Evolutionary conservation across 2,329 filamentous ascomycete species (phyloP).

Genomic region (Orbilia brochopaga): DNA sequence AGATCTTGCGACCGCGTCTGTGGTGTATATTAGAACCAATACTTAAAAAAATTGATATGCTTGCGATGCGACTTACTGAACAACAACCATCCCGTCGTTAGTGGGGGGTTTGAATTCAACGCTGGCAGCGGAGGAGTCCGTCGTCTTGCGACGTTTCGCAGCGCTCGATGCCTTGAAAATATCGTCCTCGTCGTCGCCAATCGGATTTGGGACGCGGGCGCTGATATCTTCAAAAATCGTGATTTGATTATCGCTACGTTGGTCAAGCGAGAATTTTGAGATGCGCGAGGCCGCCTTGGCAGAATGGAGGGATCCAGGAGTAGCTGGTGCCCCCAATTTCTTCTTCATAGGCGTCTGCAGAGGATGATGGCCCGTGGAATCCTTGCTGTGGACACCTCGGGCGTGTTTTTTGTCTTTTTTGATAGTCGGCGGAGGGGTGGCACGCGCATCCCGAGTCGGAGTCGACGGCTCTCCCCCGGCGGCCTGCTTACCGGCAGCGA

Average conservation of each 20-base stretch:
- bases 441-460: constrained; percentile 23
- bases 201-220: constrained; percentile 31
- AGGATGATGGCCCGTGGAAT: neutral
- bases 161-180: constrained; percentile 27
- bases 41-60: neutral
- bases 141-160: constrained; percentile 23
- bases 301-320: constrained; percentile 34
- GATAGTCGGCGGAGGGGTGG: constrained; percentile 39
- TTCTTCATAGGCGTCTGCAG: constrained; percentile 46
- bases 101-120: constrained; percentile 17
- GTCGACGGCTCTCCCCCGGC: constrained; percentile 36
- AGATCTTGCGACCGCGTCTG: constrained; percentile 33
- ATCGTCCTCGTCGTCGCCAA: constrained; percentile 35
- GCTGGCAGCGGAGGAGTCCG: neutral
- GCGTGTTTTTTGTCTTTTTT: constrained; percentile 34
- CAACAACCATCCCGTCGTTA: constrained; percentile 36
- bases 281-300: constrained; percentile 43
- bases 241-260: constrained; percentile 34
- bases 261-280: constrained; percentile 42
- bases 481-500: constrained; percentile 29
- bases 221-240: constrained; percentile 45
- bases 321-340: constrained; percentile 22
- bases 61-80: constrained; percentile 36
- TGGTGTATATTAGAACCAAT: constrained; percentile 15
- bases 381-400: constrained; percentile 7